phyloP scores from a whole-genome alignment of 805 yeast species.

The Candida qinlingensis region DNA sequence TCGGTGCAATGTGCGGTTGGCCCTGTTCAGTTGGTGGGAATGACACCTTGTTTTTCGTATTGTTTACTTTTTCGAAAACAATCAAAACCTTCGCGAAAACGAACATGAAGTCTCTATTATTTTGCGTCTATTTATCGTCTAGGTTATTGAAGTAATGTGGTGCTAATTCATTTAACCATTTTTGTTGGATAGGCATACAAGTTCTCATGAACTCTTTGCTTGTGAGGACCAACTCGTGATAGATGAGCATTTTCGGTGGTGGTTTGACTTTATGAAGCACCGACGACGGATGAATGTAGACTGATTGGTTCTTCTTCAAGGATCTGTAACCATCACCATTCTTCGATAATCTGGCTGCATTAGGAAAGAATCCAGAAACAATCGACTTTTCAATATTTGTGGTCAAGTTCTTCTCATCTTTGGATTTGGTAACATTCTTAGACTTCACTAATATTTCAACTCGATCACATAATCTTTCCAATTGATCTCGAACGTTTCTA shows the following conservation, averaged over 20 bases:
- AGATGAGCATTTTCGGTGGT: constrained; percentile 68
- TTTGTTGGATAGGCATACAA: constrained; percentile 65
- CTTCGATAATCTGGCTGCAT: constrained; percentile 82
- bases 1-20: too few relatives aligned
- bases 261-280: constrained; percentile 59
- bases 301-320: constrained; percentile 63
- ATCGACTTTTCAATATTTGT: constrained; percentile 79
- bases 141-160: constrained; percentile 39
- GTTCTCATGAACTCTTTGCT: constrained; percentile 85
- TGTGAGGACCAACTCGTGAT: constrained; percentile 80
- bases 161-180: constrained; percentile 71
- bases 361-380: constrained; percentile 92
- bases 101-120: not conserved
- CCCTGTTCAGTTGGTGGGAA: too few relatives aligned
- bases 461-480: constrained; percentile 53
- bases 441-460: constrained; percentile 38
- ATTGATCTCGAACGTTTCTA: constrained; percentile 64
- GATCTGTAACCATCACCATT: constrained; percentile 66
- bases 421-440: constrained; percentile 27
- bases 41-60: not conserved
- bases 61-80: not conserved
- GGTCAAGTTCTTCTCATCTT: constrained; percentile 40
- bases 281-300: constrained; percentile 83
- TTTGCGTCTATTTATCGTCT: not conserved
- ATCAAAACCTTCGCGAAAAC: not conserved